Percentiles rank a stretch among this genome's conserved stretches.
Conservation (phyloP, 805 yeast genomes). For the Suhomyces sp. region DNA sequence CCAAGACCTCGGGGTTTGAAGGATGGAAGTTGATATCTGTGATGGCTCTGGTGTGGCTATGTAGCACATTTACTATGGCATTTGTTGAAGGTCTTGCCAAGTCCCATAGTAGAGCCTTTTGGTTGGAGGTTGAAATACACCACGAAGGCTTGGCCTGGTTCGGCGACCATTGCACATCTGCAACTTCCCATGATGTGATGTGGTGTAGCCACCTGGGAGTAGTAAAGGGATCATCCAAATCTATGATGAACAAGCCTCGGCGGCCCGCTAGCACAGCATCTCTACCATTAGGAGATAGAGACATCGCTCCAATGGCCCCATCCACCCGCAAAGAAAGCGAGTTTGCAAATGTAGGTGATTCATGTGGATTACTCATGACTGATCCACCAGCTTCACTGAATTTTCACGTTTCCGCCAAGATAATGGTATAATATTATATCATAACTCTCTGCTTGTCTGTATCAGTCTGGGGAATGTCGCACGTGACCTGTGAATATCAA, state of each 20-base stretch:
- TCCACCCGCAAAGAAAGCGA: slow-evolving; percentile 83
- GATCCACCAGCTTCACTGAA: no score
- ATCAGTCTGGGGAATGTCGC: background rate
- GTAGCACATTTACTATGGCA: slow-evolving; percentile 85
- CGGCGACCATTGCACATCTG: slow-evolving; percentile 98
- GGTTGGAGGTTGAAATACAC: slow-evolving; percentile 93
- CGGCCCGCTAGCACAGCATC: slow-evolving; percentile 88
- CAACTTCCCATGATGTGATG: slow-evolving; percentile 95
- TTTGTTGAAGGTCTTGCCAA: slow-evolving; percentile 62
- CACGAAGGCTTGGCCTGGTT: slow-evolving; percentile 79
- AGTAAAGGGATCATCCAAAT: slow-evolving; percentile 90
- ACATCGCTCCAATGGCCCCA: slow-evolving; percentile 88
- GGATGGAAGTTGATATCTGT: slow-evolving; percentile 95
- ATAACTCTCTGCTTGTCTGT: no score
- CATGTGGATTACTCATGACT: slow-evolving; percentile 22
- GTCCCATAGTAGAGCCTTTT: slow-evolving; percentile 95
- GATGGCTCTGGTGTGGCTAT: slow-evolving; percentile 88
- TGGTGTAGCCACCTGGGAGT: slow-evolving; percentile 95
- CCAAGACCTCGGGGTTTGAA: slow-evolving; percentile 76
- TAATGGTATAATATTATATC: no score
- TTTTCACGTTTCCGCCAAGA: no score
- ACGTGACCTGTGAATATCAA: background rate
- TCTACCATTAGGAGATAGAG: slow-evolving; percentile 83
- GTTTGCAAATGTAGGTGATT: slow-evolving; percentile 69
- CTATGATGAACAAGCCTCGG: slow-evolving; percentile 84